A percentile compares a stretch with the other conserved stretches of the same genome.
These are phyloP conservation scores for Aleurites moluccanus DNA, from an alignment of 441 rosid species.

Conservation along the genomic window DNA sequence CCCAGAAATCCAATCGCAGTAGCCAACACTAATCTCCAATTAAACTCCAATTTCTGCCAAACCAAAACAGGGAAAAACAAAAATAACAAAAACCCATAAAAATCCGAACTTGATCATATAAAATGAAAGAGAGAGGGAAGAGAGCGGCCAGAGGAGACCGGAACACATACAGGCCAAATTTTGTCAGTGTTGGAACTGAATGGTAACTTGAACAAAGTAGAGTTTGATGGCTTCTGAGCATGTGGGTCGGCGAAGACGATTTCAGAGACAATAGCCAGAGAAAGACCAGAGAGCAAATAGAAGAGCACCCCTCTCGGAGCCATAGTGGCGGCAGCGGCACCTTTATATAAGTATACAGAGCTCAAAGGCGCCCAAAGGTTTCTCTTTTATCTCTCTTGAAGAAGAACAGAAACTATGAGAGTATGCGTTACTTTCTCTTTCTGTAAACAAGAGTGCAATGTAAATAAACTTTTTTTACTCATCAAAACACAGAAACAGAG, in stretches of 20 bases:
- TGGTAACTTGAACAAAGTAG: constrained; percentile 26
- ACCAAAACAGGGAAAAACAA: neutral
- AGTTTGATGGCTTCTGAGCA: constrained; percentile 13
- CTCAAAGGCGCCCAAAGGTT: too few species aligned
- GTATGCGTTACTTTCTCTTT: too few species aligned
- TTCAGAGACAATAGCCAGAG: constrained; percentile 52
- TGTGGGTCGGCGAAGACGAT: constrained; percentile 33
- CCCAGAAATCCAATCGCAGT: constrained; percentile 85
- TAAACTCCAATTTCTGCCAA: constrained; percentile 58
- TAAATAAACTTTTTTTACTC: too few species aligned
- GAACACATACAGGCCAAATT: constrained; percentile 81
- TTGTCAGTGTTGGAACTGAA: constrained; percentile 29
- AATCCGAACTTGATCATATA: neutral
- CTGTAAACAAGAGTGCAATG: too few species aligned
- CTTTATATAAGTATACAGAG: too few species aligned
- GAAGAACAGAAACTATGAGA: too few species aligned
- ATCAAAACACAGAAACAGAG: too few species aligned
- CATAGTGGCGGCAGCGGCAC: constrained; percentile 9
- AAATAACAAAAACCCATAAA: neutral
- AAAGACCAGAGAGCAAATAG: constrained; percentile 59
- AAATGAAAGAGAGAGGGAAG: neutral
- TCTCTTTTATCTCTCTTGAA: too few species aligned
- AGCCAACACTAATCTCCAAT: constrained; percentile 68
- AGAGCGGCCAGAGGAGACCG: neutral
- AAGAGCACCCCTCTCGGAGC: constrained; percentile 41